Base-by-base conservation (phyloP, 768 basidiomycete species). In the Leccinum sublutescens region DNA sequence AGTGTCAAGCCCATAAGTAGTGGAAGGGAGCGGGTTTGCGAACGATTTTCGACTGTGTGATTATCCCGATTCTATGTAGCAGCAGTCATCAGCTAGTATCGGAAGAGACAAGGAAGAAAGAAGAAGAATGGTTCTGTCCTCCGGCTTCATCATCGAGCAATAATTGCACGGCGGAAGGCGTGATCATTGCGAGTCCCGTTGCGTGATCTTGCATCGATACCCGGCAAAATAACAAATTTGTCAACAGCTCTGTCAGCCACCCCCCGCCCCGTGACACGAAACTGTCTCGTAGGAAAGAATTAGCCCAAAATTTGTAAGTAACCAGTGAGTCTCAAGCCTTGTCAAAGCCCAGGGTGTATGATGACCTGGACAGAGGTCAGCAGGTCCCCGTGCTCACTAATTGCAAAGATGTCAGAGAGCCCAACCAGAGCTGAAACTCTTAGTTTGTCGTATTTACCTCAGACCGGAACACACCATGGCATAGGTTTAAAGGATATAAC, bases 191-290 rank as follows among this genome's bases (percentile, higher is more conserved):
- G 38, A 40, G 1, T 12, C 17, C 1, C 43, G 74, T 73, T 63
- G 71, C 72, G 72, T 74, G 73, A 73, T 73, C 66, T 75, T 64
- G 59, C 70, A 68, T 64, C 55, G 67, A 65, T 52, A 55, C 50
- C 8, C 23, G 43, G 34, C 14, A 36, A 36, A 50, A 53, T 47
- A 15, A 38, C 51, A 51, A 62, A 64, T 66, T 60, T 29, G 45
- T 50, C 54, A 58, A 6, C 25, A 27, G 12, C 33, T n/a, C 47
- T 49, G 50, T 65, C 45, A 61, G 36, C 43, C 29, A 1, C 12
- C 12, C 31, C 25, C 55, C 53, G 52, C 52, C 21, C 12, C 45
- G 49, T 27, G 49, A 31, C 49, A 33, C 21, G 50, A 56, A 27
- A 48, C 50, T n/a, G 25, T 36, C 25, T 33, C 40, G 9, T 3